Evolutionary conservation across 1,284 basidiomycete species (phyloP).

Genomic region (Malassezia psittaci): DNA sequence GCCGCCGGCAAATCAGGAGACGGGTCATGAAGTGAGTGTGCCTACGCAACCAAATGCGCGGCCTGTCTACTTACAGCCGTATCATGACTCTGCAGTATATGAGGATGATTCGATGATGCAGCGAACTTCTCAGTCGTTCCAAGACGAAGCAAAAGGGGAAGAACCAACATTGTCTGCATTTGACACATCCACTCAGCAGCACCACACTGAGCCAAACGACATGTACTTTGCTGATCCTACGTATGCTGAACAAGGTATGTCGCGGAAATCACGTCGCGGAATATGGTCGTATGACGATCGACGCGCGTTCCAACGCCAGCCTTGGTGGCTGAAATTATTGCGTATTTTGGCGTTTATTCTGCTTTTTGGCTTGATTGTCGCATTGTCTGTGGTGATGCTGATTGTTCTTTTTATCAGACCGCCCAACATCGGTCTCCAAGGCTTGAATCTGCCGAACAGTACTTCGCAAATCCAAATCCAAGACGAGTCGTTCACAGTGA

Average conservation of each 20-base stretch:
- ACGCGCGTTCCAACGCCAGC: conserved; percentile 27
- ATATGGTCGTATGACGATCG: conserved; percentile 40
- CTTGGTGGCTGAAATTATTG: conserved; percentile 28
- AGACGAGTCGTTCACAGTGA: conserved; percentile 27
- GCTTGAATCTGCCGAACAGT: conserved; percentile 18
- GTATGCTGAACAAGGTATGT: not conserved
- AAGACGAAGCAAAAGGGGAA: not conserved
- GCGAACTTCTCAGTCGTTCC: not conserved
- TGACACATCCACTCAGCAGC: not conserved
- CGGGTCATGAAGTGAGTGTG: not conserved
- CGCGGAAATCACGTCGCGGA: conserved; percentile 3
- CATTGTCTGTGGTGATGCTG: conserved; percentile 32
- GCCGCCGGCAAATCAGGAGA: not conserved
- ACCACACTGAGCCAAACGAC: not conserved
- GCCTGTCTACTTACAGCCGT: not conserved
- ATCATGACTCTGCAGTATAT: not conserved
- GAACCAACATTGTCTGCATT: not conserved
- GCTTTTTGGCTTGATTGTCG: conserved; percentile 29
- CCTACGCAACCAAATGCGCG: not conserved
- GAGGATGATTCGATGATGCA: not conserved
- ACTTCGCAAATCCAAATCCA: conserved; percentile 22
- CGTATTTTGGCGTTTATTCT: conserved; percentile 34
- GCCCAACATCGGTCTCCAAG: conserved; percentile 35
- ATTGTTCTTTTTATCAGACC: conserved; percentile 39
- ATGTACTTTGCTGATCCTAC: not conserved